Conservation (phyloP, 768 basidiomycete genomes). For the Cystobasidium ongulense region DNA sequence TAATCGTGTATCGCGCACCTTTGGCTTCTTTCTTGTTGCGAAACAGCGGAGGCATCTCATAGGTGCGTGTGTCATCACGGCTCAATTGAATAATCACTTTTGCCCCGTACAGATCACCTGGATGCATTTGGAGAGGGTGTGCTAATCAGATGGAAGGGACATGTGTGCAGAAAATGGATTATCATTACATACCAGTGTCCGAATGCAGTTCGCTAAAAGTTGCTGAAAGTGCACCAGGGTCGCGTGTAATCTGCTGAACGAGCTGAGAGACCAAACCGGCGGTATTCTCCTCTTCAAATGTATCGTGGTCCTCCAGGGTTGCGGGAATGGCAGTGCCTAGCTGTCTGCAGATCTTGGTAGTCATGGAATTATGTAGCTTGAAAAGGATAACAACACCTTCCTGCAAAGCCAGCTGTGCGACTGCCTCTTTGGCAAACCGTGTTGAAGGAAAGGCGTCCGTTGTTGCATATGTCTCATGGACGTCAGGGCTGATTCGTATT, state of each 20-base stretch:
- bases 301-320: conserved; percentile 24
- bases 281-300: conserved; percentile 22
- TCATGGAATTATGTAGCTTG: conserved; percentile 25
- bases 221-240: background rate
- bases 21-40: conserved; percentile 18
- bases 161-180: background rate
- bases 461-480: background rate
- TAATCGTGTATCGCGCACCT: no score
- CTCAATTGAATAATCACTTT: background rate
- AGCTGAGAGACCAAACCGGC: conserved; percentile 4
- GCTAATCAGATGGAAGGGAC: background rate
- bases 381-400: conserved; percentile 21
- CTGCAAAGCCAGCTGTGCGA: background rate
- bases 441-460: background rate
- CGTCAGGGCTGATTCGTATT: conserved; percentile 2
- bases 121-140: background rate
- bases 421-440: conserved; percentile 15
- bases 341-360: conserved; percentile 17
- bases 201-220: background rate
- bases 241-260: conserved; percentile 11
- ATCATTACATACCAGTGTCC: background rate
- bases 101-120: conserved; percentile 19
- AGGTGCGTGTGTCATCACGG: background rate
- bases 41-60: background rate
- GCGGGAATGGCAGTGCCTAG: background rate